Evolutionary conservation across 2,329 filamentous ascomycete species (phyloP), one percentile per base, ranked within the genome.

Genomic region (Calonectria pseudoreteaudii): DNA sequence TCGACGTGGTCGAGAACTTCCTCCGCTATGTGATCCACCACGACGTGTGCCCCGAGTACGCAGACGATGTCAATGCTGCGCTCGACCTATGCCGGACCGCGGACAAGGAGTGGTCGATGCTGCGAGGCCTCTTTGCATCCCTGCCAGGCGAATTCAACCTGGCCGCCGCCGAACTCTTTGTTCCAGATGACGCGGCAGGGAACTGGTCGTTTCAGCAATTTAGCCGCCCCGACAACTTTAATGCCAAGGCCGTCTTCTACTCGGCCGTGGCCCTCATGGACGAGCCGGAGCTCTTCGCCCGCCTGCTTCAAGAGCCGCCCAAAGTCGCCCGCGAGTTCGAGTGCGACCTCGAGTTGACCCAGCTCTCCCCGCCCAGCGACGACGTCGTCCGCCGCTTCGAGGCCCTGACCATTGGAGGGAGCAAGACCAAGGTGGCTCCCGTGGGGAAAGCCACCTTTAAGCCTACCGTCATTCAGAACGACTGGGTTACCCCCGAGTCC

Each of bases 21-120:
- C 91, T 98, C 76, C 94, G 95, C 76, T 99, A 98, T 78, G 87
- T 98, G 0, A 87, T 96, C 13, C 91, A 94, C 74, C 96, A 98
- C 81, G 90, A 94, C 47, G 96, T 97, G 20, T 98, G 95, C 80
- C 93, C 94, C 0, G 97, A 98, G 82, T 94, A 96, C 81, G 87
- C 84, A 0, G 86, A 89, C 0, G 90, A 96, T 75, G 88, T 98
- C 72, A 85, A 90, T 20, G 86, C 88, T 0, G 95, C 96, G 0
- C 87, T 93, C 10, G 82, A 83, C 1, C 82, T 96, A 34, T 98
- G 95, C 79, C 89, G 92, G 26, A 81, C 87, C 18, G 95, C 94
- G 1, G 88, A 91, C 4, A 80, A 86, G 2, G 95, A 98, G 83
- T 87, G 97, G 44, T 90, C 90, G 75, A 87, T 90, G 67, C 87